Base-by-base conservation (phyloP, 2,329 filamentous ascomycete species). In the Sporothrix sp. region DNA sequence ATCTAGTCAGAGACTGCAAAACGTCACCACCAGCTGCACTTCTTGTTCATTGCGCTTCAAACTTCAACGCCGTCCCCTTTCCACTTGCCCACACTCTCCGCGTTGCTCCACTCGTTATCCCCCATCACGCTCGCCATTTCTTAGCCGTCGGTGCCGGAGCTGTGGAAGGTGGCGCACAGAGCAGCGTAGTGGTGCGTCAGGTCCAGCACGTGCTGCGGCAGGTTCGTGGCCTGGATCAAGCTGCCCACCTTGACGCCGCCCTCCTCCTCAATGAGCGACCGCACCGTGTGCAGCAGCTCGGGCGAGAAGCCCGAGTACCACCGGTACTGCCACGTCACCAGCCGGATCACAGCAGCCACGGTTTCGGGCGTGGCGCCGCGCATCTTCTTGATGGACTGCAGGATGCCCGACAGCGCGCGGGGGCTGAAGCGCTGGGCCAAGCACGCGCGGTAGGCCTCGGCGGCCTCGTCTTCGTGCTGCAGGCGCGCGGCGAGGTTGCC, bases 261-360 rank as follows among this genome's bases (percentile, higher is more conserved):
- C 68, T 98, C 93, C 58, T 96, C 90, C 68, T 97, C 93, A 63
- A 98, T 98, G 58, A 98, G 74, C 58, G 87, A 89, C 55, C 93
- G 84, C 61, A 97, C 87, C 3, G 87, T 84, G 66, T 83, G 87
- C 49, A 98, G 78, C 38, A 98, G 76, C 57, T 90, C 83, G 1
- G 93, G 93, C 16, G 90, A 96, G 70, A 98, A 98, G 78, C 98
- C 93, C 51, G 90, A 96, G 71, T 98, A 98, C 93, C 93, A 98
- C 59, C 93, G 78, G 69, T 96, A 98, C 70, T 98, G 93, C 93
- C 93, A 98, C 11, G 91, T 93, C 30, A 97, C 87, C 37, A 98
- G 73, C 48, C 89, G 76, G 58, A 98, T 96, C 52, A 96, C 74
- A n/a, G 87, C 83, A 25, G 82, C 85, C 7, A 97, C 77, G 52